Conservation (phyloP, 148 eudicot genomes). For the Polygonum aviculare region DNA sequence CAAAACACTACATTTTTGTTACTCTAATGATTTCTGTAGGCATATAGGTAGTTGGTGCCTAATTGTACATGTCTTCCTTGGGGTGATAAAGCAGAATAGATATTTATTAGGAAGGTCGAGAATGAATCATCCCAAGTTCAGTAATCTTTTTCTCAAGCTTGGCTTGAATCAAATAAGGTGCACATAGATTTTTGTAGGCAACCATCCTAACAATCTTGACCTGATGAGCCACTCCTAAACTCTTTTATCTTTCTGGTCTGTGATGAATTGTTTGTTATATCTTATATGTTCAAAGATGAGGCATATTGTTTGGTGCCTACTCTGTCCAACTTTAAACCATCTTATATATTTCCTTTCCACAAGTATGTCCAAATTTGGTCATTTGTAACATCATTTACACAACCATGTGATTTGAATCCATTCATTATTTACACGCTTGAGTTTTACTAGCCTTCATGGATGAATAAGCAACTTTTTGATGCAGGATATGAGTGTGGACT, state of each 20-base stretch:
- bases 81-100: background rate
- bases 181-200: background rate
- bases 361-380: background rate
- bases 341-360: background rate
- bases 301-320: background rate
- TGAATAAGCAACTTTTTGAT: slow-evolving; percentile 10
- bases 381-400: background rate
- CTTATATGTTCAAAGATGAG: background rate
- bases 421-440: background rate
- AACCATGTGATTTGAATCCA: background rate
- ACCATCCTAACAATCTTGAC: background rate
- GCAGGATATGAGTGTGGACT: slow-evolving; percentile 45
- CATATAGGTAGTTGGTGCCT: background rate
- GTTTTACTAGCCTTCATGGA: background rate
- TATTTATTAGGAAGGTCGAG: background rate
- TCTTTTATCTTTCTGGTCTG: background rate
- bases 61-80: background rate
- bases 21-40: background rate
- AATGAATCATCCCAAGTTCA: background rate
- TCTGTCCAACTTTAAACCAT: background rate
- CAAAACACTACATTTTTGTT: background rate
- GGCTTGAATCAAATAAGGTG: background rate
- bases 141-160: background rate
- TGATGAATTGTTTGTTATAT: background rate
- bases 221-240: background rate